Evolutionary conservation across 106 monocot species (phyloP), one percentile per base, ranked within the genome.

Genomic region (Vanilla planifolia): DNA sequence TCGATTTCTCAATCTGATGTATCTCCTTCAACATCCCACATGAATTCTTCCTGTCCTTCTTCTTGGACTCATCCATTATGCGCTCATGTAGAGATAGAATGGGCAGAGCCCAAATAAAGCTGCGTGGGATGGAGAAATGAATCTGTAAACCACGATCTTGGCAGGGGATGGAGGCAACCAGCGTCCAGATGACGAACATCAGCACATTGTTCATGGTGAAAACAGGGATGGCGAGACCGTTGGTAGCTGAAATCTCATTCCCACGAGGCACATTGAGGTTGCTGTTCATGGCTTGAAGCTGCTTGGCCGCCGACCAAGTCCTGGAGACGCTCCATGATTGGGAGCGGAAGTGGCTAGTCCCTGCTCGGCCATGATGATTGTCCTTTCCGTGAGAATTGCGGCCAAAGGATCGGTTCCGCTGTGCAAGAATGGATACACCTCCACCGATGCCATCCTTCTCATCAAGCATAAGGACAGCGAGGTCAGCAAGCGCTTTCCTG

Each of bases 381-480:
- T 39, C 36, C 33, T 59, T 44, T 3, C 10, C 42, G 39, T 42
- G 26, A 8, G 17, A 20, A 8, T 22, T 33, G 39, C 41, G 52
- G 24, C 61, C 60, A 51, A 70, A 70, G 19, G 64, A 48, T 21
- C 72, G 72, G 64, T 47, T 29, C 33, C 71, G 70, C 5, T 40
- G 53, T 9, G 57, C 6, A 25, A 46, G 37, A 3, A 34, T 37
- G 26, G 70, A 46, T n/a, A 2, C 43, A 6, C 47, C 35, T 19
- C 61, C 61, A 15, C 21, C 24, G 21, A 51, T 36, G 20, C 53
- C 66, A 3, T 86, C 85, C 64, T 66, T 75, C 39, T 84, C 79
- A 60, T 80, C 62, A 0, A 46, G 28, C 44, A 62, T 62, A 2
- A 40, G 20, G 16, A 44, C 16, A 16, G 62, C 24, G 26, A 62